Evolutionary conservation across 2,329 filamentous ascomycete genomes (phyloP), one percentile per base, ranked within the genome.

Genomic region (Exophiala aquamarina): DNA sequence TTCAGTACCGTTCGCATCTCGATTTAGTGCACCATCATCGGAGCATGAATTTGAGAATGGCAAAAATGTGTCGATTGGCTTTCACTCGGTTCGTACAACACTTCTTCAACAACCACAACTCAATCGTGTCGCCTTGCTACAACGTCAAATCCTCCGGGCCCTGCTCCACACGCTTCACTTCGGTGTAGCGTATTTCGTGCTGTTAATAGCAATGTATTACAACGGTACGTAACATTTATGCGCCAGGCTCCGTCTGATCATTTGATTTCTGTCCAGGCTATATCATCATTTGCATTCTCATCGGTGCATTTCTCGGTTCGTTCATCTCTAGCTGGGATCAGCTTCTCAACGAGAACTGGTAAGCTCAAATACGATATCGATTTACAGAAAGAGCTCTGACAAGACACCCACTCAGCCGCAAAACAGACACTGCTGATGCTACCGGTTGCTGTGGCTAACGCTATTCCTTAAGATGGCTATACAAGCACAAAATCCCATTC

Each of bases 261-360:
- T n/a, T n/a, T n/a, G n/a, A n/a, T n/a, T n/a, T n/a, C n/a, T n/a
- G 14, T 8, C 32, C 13, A 43, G 40, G 84, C 8, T 93, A 89
- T 66, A 77, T 93, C 52, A 87, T 93, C 64, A 84, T 93, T 49
- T 88, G 83, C 57, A 89, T 93, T 64, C 80, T 92, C 53, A 78
- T 92, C 46, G 89, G 89, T 1, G 82, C 85, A 1, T 89, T 81
- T 55, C 47, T 91, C 3, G 89, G 88, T 13, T 74, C 78, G 9
- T 88, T 90, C 54, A 62, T 87, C 49, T 91, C 89, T 63, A 79
- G 82, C 21, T 90, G 86, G 85, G 40, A 47, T 37, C 40, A 43
- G 28, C 40, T 43, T n/a, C 26, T 43, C 15, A 34, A 43, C 15
- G 40, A 43, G 34, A 10, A 17, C 26, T 17, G 18, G 40, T 43